phyloP scores from a whole-genome alignment of 768 basidiomycete species.

The Mrakia hoshinonis region DNA sequence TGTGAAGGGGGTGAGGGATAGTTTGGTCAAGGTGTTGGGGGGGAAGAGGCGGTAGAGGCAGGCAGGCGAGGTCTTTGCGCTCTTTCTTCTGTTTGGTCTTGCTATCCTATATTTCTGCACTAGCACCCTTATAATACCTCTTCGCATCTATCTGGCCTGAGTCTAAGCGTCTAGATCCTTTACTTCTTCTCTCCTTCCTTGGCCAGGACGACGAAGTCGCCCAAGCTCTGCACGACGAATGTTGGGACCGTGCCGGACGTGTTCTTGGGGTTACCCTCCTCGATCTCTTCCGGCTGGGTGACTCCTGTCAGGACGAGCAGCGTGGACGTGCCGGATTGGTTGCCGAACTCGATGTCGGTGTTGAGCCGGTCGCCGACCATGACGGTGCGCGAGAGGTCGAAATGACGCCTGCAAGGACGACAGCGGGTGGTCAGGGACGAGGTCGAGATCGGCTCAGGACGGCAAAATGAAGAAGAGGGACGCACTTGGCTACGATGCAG shows the following conservation, averaged over 20 bases:
- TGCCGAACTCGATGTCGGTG: conserved; percentile 87
- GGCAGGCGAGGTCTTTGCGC: no score
- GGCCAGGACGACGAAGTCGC: conserved; percentile 53
- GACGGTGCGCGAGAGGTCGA: conserved; percentile 75
- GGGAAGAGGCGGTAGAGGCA: not conserved
- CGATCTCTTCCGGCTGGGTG: conserved; percentile 62
- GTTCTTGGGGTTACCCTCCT: conserved; percentile 56
- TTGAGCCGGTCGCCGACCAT: conserved; percentile 95
- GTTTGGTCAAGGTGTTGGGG: conserved; percentile 60
- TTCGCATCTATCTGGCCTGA: no score
- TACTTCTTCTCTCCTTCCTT: conserved; percentile 26
- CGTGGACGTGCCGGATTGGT: conserved; percentile 73
- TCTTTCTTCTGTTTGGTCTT: no score
- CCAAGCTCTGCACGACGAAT: conserved; percentile 71
- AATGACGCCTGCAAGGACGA: conserved; percentile 59
- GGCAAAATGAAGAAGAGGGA: not conserved
- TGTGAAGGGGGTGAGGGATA: conserved; percentile 59
- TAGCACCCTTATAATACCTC: no score
- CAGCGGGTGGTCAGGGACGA: no score
- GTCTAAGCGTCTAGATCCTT: not conserved
- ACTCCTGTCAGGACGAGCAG: conserved; percentile 90
- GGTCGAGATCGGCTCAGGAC: not conserved
- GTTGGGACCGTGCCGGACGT: conserved; percentile 56
- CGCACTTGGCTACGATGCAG: conserved; percentile 71
- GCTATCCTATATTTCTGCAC: no score